Percentiles rank a stretch among this genome's conserved stretches.
phyloP scores from a whole-genome alignment of 805 yeast genomes.

The Kurtzmaniella cleridarum region DNA sequence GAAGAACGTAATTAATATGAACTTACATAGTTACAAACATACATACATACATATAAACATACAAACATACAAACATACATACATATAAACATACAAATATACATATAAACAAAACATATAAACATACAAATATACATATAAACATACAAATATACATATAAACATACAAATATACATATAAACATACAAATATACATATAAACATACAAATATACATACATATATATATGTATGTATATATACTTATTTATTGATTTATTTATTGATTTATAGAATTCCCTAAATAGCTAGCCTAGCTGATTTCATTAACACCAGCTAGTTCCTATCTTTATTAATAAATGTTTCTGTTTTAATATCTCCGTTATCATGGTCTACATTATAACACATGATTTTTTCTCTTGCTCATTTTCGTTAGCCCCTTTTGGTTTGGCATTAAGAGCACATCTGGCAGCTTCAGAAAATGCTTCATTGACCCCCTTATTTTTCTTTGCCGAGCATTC shows the following conservation, averaged over 20 bases:
- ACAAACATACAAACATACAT: not conserved
- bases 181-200: too few species aligned
- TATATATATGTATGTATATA: too few species aligned
- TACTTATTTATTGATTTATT: too few species aligned
- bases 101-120: not conserved
- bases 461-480: slow-evolving; percentile 98
- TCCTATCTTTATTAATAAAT: too few species aligned
- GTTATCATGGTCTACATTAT: slow-evolving; percentile 22
- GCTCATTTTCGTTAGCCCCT: slow-evolving; percentile 53
- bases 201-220: too few species aligned
- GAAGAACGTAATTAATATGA: slow-evolving; percentile 7
- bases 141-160: not conserved
- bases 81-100: not conserved
- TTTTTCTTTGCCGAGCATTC: slow-evolving; percentile 97
- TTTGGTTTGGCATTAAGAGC: slow-evolving; percentile 86
- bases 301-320: too few species aligned
- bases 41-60: too few species aligned
- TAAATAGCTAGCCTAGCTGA: too few species aligned
- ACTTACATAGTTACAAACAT: too few species aligned
- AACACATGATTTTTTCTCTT: slow-evolving; percentile 35
- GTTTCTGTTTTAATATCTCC: too few species aligned
- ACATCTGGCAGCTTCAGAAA: slow-evolving; percentile 97
- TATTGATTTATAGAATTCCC: too few species aligned
- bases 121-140: not conserved
- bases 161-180: too few species aligned